Evolutionary conservation across 305 asterid species (phyloP).

Genomic region (Fraxinus albicans): DNA sequence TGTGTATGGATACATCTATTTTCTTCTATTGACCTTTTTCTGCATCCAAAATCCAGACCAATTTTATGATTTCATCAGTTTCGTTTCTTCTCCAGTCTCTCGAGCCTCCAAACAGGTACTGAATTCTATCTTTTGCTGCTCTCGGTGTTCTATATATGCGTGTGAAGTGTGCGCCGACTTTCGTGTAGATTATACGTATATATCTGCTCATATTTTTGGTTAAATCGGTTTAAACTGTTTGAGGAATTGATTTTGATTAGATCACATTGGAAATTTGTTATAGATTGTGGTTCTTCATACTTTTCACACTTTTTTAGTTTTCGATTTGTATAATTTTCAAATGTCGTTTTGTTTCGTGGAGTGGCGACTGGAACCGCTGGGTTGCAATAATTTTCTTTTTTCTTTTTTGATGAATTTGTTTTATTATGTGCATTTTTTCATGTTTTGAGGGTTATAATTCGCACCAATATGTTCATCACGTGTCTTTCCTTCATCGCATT

Average conservation of each 20-base stretch:
- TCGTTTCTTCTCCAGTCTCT: neutral
- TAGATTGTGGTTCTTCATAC: neutral
- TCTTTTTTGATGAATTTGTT: neutral
- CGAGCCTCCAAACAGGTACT: neutral
- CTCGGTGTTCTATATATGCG: neutral
- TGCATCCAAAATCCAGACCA: neutral
- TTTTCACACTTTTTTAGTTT: neutral
- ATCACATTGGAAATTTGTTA: neutral
- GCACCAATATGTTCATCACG: neutral
- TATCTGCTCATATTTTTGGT: neutral
- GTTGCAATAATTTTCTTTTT: neutral
- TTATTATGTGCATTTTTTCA: neutral
- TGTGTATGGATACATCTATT: neutral
- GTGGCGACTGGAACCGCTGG: neutral
- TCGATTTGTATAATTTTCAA: neutral
- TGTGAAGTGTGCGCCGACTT: neutral
- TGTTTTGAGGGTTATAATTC: neutral
- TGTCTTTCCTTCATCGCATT: neutral
- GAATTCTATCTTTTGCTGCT: neutral
- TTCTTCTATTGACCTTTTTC: neutral
- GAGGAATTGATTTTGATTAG: neutral
- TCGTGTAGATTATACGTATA: neutral
- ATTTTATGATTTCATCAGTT: neutral
- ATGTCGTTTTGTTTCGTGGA: neutral
- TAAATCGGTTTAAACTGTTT: neutral